phyloP scores from a whole-genome alignment of 2,329 filamentous ascomycete genomes.

The Hypoxylon sp. region DNA sequence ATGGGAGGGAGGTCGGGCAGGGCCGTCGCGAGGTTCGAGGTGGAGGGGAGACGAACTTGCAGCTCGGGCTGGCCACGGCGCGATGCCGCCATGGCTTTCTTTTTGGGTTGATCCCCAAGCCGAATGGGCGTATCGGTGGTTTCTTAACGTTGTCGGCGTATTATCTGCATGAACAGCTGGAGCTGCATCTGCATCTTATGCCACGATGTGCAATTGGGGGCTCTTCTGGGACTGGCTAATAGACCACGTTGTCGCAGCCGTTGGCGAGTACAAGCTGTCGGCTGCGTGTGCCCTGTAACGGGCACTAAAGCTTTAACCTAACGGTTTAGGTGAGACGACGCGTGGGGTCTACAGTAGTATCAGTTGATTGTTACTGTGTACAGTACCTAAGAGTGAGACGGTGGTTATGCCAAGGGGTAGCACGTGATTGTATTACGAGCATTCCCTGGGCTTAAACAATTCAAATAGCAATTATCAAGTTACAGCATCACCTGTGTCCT shows the following conservation, averaged over 20 bases:
- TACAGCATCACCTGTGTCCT: not conserved
- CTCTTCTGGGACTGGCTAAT: conserved; percentile 14
- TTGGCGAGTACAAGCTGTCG: conserved; percentile 17
- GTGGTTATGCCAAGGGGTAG: conserved; percentile 15
- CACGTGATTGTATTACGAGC: conserved; percentile 13
- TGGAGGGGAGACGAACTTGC: conserved; percentile 49
- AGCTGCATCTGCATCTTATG: conserved; percentile 12
- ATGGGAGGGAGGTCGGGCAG: conserved; percentile 68
- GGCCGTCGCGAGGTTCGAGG: conserved; percentile 46
- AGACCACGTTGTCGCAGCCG: conserved; percentile 18
- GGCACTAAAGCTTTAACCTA: not conserved
- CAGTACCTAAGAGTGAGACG: not conserved
- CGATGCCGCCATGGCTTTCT: conserved; percentile 49
- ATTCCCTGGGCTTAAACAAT: not conserved
- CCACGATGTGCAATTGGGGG: conserved; percentile 19
- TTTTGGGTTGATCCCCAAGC: conserved; percentile 17
- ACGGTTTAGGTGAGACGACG: conserved; percentile 7
- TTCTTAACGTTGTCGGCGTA: conserved; percentile 5
- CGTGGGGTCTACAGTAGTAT: not conserved
- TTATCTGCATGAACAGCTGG: conserved; percentile 1
- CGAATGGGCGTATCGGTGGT: not conserved
- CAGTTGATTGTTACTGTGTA: not conserved
- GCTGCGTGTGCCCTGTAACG: not conserved
- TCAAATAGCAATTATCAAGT: not conserved
- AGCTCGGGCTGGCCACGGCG: conserved; percentile 52